Evolutionary conservation across 179 eudicot species (phyloP).

Genomic region (Pouteria campechiana): DNA sequence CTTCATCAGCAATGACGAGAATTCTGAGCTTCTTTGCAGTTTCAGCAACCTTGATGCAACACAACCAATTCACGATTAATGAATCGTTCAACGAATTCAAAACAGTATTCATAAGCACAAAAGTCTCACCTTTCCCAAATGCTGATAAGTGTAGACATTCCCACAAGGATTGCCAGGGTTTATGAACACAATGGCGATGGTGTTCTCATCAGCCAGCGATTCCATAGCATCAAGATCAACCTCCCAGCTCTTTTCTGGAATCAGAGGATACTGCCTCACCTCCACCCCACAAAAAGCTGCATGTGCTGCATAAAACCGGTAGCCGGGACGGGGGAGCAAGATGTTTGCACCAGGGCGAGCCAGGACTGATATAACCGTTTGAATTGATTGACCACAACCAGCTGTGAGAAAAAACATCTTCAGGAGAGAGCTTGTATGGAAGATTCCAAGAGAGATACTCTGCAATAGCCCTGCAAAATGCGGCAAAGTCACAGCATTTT

Average conservation of each 20-base stretch:
- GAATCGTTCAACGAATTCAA: background rate
- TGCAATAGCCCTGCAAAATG: constrained; percentile 64
- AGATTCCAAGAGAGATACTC: constrained; percentile 50
- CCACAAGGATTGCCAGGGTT: constrained; percentile 54
- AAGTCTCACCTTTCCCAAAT: constrained; percentile 21
- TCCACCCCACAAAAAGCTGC: constrained; percentile 22
- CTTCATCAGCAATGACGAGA: constrained; percentile 29
- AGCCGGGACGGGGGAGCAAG: constrained; percentile 41
- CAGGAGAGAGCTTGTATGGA: constrained; percentile 42
- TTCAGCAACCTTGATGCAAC: constrained; percentile 1
- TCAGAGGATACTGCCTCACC: constrained; percentile 31
- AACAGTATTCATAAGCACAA: background rate
- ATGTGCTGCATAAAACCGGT: constrained; percentile 28
- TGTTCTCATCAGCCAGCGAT: constrained; percentile 34
- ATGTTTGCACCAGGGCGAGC: constrained; percentile 45
- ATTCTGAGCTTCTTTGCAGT: constrained; percentile 25
- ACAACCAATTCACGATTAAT: background rate
- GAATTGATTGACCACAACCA: constrained; percentile 56
- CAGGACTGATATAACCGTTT: constrained; percentile 27
- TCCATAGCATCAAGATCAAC: constrained; percentile 24
- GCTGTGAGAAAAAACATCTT: constrained; percentile 51
- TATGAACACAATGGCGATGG: constrained; percentile 35
- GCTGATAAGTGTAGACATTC: constrained; percentile 25
- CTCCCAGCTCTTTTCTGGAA: constrained; percentile 35
- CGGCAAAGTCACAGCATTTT: no score